These are phyloP conservation scores for Russula emetica DNA, from an alignment of 768 basidiomycete species.

Conservation along the genomic window DNA sequence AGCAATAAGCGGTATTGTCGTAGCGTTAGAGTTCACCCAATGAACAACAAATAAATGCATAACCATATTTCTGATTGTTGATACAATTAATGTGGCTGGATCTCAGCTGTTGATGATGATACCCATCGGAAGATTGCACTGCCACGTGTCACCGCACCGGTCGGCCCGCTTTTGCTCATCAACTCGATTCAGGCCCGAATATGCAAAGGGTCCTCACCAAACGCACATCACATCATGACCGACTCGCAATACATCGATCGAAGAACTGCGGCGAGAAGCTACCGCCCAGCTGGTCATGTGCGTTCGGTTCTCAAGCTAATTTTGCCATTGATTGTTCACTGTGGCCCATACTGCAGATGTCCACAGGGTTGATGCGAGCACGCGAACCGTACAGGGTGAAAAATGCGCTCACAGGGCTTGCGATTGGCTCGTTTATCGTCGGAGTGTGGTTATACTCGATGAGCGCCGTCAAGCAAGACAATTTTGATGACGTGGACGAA, in stretches of 20 bases:
- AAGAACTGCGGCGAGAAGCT: slow-evolving; percentile 43
- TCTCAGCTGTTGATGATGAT: neutral
- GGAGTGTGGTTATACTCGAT: slow-evolving; percentile 93
- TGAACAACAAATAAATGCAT: slow-evolving; percentile 2
- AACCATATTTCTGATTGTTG: neutral
- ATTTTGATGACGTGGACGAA: slow-evolving; percentile 42
- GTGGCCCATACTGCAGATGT: slow-evolving; percentile 41
- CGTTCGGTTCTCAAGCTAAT: slow-evolving; percentile 24
- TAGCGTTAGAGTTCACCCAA: slow-evolving; percentile 8
- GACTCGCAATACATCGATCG: slow-evolving; percentile 40
- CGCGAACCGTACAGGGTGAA: slow-evolving; percentile 74
- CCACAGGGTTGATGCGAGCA: slow-evolving; percentile 81
- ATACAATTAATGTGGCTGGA: neutral
- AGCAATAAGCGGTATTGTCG: neutral
- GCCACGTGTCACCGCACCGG: neutral
- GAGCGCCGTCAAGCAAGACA: slow-evolving; percentile 40
- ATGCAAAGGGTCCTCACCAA: no score
- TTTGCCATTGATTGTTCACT: neutral
- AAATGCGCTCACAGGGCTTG: slow-evolving; percentile 74
- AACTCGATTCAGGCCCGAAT: neutral
- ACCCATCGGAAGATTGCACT: neutral
- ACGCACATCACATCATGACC: neutral
- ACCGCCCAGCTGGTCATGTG: slow-evolving; percentile 53
- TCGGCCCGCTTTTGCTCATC: neutral
- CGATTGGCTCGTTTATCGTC: slow-evolving; percentile 67